Evolutionary conservation across 371 early-diverging fungal genomes (phyloP).

Genomic region (Zancudomyces culisetae): DNA sequence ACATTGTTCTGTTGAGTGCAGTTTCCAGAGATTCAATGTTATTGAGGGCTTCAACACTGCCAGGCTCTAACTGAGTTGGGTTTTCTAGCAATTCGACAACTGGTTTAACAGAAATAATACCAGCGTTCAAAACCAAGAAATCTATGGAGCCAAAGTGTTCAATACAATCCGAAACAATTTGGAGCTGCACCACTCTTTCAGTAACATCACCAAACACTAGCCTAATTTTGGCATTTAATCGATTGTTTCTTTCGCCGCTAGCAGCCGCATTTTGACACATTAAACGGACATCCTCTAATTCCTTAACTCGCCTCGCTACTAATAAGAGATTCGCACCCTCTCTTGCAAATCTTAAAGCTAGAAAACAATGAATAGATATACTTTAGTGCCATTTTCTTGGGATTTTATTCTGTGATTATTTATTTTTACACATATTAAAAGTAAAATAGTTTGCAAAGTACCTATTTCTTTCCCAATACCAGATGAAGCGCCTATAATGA

Average conservation of each 20-base stretch:
- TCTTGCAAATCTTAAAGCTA: constrained; percentile 46
- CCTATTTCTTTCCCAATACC: constrained; percentile 52
- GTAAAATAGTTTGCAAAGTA: too few relatives aligned
- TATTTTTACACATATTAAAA: too few relatives aligned
- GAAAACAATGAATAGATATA: not conserved
- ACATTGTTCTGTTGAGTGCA: constrained; percentile 27
- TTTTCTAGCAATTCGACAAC: not conserved
- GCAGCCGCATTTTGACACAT: too few relatives aligned
- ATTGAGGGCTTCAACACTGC: not conserved
- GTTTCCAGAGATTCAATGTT: constrained; percentile 2
- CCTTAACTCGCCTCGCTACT: constrained; percentile 37
- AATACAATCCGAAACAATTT: not conserved
- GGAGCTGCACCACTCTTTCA: not conserved
- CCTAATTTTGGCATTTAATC: constrained; percentile 8
- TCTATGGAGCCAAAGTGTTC: constrained; percentile 3
- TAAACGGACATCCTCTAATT: constrained; percentile 31
- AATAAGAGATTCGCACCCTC: constrained; percentile 46
- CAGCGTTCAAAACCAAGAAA: constrained; percentile 22
- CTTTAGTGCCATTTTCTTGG: too few relatives aligned
- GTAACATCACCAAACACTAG: constrained; percentile 8
- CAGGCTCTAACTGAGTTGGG: not conserved
- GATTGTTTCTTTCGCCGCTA: constrained; percentile 24
- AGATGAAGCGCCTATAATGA: constrained; percentile 60
- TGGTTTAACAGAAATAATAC: constrained; percentile 14
- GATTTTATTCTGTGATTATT: too few relatives aligned